Evolutionary conservation across 805 yeast genomes (phyloP).

Genomic region (Scheffersomyces lignosus): DNA sequence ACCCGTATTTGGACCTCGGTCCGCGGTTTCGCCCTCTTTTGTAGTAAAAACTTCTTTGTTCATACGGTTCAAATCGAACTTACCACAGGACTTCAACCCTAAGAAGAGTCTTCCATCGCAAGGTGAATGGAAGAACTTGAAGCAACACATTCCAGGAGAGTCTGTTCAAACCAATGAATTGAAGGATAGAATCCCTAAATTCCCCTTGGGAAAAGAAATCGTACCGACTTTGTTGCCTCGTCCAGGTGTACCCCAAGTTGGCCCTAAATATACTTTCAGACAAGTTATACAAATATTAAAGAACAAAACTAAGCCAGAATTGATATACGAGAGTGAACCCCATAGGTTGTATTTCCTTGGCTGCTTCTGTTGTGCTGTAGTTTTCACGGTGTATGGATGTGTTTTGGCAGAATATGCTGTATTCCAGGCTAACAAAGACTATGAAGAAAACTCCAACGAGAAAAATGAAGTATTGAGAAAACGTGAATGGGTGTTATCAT

Average conservation of each 20-base stretch:
- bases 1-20: no score
- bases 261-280: slow-evolving; percentile 52
- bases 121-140: slow-evolving; percentile 44
- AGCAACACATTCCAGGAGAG: slow-evolving; percentile 61
- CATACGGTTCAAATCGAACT: slow-evolving; percentile 23
- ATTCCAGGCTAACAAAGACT: slow-evolving; percentile 51
- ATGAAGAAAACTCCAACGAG: slow-evolving; percentile 51
- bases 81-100: slow-evolving; percentile 31
- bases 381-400: slow-evolving; percentile 67
- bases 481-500: slow-evolving; percentile 35
- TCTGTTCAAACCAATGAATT: slow-evolving; percentile 42
- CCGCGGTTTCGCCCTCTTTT: no score
- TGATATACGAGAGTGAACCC: slow-evolving; percentile 81
- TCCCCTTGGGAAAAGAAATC: slow-evolving; percentile 63
- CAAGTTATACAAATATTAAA: slow-evolving; percentile 62
- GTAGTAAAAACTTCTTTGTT: slow-evolving; percentile 1
- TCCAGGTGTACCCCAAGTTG: slow-evolving; percentile 76
- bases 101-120: slow-evolving; percentile 29
- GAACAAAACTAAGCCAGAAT: slow-evolving; percentile 60
- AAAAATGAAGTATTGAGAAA: slow-evolving; percentile 43
- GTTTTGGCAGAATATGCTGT: slow-evolving; percentile 58
- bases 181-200: slow-evolving; percentile 61
- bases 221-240: slow-evolving; percentile 70
- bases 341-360: slow-evolving; percentile 73
- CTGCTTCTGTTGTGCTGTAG: slow-evolving; percentile 66